Evolutionary conservation across 108 stramenopile species (phyloP).

Genomic region (Nitzschia sp.): DNA sequence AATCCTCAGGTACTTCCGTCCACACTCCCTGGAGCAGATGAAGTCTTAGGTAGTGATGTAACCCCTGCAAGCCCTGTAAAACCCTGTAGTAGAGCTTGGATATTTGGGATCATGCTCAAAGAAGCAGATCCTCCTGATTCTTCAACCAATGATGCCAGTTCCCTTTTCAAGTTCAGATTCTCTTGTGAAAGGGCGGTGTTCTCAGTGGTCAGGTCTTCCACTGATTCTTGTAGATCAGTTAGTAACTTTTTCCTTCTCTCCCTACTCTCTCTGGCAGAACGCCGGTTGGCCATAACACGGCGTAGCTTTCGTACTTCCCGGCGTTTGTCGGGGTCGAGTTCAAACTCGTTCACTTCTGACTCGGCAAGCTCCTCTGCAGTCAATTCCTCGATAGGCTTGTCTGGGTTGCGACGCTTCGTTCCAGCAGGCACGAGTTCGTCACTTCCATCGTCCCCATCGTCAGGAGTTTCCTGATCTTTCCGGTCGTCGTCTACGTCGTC

Average conservation of each 20-base stretch:
- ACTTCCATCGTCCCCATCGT: slow-evolving; percentile 5
- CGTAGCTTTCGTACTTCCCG: slow-evolving; percentile 44
- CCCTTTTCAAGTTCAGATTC: slow-evolving; percentile 31
- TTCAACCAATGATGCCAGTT: slow-evolving; percentile 34
- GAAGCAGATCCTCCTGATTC: slow-evolving; percentile 35
- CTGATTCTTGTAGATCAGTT: slow-evolving; percentile 43
- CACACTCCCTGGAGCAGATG: not conserved
- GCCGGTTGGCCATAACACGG: slow-evolving; percentile 55
- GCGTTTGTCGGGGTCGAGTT: slow-evolving; percentile 41
- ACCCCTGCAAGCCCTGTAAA: slow-evolving; percentile 10
- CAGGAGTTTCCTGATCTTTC: not conserved
- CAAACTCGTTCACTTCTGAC: slow-evolving; percentile 24
- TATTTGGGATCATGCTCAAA: slow-evolving; percentile 42
- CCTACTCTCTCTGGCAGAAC: slow-evolving; percentile 45
- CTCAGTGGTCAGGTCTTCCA: slow-evolving; percentile 37
- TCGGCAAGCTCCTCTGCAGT: slow-evolving; percentile 14
- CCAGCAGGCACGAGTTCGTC: not conserved
- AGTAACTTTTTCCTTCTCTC: slow-evolving; percentile 48
- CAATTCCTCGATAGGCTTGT: slow-evolving; percentile 9
- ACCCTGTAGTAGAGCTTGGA: slow-evolving; percentile 27
- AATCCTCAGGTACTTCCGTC: not conserved
- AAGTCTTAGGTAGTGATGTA: not conserved
- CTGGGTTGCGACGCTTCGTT: slow-evolving; percentile 4
- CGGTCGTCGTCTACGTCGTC: no score
- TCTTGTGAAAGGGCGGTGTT: slow-evolving; percentile 43